Conservation (phyloP, 2,329 filamentous ascomycete species). For the Fusarium sp. region DNA sequence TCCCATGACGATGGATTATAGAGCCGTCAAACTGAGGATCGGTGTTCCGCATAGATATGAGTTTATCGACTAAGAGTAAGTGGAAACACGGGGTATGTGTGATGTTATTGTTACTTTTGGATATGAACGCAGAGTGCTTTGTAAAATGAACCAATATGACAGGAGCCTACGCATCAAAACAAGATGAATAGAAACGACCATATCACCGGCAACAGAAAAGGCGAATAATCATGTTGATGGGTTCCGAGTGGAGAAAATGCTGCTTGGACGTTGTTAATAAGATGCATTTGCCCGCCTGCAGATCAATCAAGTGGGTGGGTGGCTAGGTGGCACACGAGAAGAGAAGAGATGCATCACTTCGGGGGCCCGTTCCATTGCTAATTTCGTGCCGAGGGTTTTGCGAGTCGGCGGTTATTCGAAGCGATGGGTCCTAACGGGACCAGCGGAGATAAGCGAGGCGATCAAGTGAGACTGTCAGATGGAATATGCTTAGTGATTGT, state of each 20-base stretch:
- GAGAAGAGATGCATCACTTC: constrained; percentile 35
- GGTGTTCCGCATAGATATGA: background rate
- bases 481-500: background rate
- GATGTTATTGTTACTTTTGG: background rate
- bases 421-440: constrained; percentile 8
- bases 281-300: constrained; percentile 37
- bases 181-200: constrained; percentile 12
- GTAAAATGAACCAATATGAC: background rate
- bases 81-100: background rate
- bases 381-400: constrained; percentile 28
- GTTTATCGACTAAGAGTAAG: background rate
- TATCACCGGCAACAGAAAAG: constrained; percentile 12
- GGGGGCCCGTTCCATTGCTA: constrained; percentile 14
- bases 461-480: constrained; percentile 27
- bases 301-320: constrained; percentile 38
- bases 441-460: constrained; percentile 34
- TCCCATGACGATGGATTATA: constrained; percentile 25
- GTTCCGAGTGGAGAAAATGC: constrained; percentile 37
- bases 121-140: background rate
- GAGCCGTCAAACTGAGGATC: background rate
- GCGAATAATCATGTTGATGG: constrained; percentile 29
- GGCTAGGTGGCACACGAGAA: constrained; percentile 37
- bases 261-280: constrained; percentile 37
- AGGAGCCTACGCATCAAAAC: constrained; percentile 6
- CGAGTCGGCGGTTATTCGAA: constrained; percentile 24